These are phyloP conservation scores for Solanum bulbocastanum DNA, from an alignment of 257 asterid genomes.

Conservation along the genomic window DNA sequence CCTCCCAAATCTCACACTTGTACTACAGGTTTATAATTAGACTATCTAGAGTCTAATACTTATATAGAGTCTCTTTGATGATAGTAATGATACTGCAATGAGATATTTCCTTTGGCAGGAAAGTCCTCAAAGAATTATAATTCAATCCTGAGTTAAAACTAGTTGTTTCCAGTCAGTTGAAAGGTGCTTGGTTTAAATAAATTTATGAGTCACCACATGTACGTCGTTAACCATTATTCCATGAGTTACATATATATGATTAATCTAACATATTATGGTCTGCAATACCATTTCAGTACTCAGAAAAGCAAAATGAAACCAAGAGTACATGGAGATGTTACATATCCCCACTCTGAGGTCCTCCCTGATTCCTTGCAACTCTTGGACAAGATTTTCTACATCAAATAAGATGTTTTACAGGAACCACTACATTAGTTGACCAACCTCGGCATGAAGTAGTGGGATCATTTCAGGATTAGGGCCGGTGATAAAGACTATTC, in stretches of 20 bases:
- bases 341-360: slow-evolving; percentile 33
- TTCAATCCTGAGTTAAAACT: background rate
- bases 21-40: too few relatives aligned
- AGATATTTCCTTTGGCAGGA: background rate
- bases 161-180: background rate
- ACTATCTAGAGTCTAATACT: too few relatives aligned
- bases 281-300: slow-evolving; percentile 32
- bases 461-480: slow-evolving; percentile 44
- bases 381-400: slow-evolving; percentile 61
- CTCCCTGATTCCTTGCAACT: slow-evolving; percentile 43
- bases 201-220: background rate
- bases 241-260: background rate
- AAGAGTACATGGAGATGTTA: slow-evolving; percentile 47
- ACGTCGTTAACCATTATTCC: background rate
- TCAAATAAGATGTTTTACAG: slow-evolving; percentile 47
- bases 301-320: slow-evolving; percentile 34
- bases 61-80: background rate
- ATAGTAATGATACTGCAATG: background rate
- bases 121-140: background rate
- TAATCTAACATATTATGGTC: background rate
- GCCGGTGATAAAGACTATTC: slow-evolving; percentile 29
- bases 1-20: too few relatives aligned
- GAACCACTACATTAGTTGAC: slow-evolving; percentile 82
- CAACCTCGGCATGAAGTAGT: slow-evolving; percentile 36
- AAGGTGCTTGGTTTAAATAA: background rate